These are phyloP conservation scores for Penicillium diatomitis DNA, from an alignment of 495 filamentous ascomycete genomes.

Conservation along the genomic window DNA sequence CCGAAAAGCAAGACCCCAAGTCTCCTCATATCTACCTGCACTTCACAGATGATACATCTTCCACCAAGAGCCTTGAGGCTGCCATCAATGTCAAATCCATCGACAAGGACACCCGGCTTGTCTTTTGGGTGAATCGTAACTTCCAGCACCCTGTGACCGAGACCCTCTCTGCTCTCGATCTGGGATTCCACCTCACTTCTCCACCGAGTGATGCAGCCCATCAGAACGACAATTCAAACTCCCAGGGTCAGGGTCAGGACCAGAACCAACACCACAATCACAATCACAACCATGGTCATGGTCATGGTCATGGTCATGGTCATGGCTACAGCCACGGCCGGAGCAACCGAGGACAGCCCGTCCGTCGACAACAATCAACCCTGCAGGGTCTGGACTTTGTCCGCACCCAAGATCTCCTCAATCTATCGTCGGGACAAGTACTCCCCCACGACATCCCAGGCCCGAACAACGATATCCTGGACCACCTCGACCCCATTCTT, in stretches of 20 bases:
- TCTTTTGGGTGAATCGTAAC: slow-evolving; percentile 17
- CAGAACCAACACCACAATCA: not conserved
- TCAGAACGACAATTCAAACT: not conserved
- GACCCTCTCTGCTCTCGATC: slow-evolving; percentile 8
- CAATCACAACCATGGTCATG: not conserved
- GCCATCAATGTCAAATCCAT: slow-evolving; percentile 24
- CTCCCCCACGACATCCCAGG: slow-evolving; percentile 16
- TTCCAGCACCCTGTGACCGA: slow-evolving; percentile 18
- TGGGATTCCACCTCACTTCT: slow-evolving; percentile 15
- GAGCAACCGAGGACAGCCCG: slow-evolving; percentile 1
- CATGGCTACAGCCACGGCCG: not conserved
- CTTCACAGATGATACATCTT: slow-evolving; percentile 15
- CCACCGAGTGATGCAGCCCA: slow-evolving; percentile 1
- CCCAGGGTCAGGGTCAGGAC: not conserved
- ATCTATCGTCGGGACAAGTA: slow-evolving; percentile 12
- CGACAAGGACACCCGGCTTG: slow-evolving; percentile 15
- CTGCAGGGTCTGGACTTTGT: slow-evolving; percentile 19
- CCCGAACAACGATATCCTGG: slow-evolving; percentile 24
- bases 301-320: not conserved
- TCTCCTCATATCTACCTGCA: slow-evolving; percentile 22
- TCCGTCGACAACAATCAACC: slow-evolving; percentile 6
- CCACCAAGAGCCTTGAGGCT: slow-evolving; percentile 12
- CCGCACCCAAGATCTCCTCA: slow-evolving; percentile 14
- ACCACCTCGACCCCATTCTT: slow-evolving; percentile 26
- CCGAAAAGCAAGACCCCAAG: slow-evolving; percentile 14